These are phyloP conservation scores for Excoecaria cochinchinensis DNA, from an alignment of 345 rosid genomes.

Conservation along the genomic window DNA sequence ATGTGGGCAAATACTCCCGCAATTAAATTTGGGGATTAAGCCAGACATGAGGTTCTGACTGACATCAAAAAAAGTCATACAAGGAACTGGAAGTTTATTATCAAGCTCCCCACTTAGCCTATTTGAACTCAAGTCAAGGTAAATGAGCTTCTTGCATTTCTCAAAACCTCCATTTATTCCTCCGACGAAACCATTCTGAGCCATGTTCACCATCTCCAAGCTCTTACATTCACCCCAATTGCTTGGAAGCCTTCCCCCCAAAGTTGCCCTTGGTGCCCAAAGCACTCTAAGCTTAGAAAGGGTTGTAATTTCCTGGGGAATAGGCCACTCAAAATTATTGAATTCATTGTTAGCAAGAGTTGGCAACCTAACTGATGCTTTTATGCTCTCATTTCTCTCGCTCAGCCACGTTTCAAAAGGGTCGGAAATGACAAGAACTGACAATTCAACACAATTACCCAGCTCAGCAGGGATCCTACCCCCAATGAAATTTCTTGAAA, in stretches of 20 bases:
- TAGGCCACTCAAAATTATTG: constrained; percentile 28
- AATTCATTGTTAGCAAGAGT: constrained; percentile 11
- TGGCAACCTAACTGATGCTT: neutral
- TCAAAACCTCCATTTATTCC: constrained; percentile 23
- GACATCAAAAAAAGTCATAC: constrained; percentile 31
- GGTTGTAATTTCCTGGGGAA: constrained; percentile 27
- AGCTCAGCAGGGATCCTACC: constrained; percentile 35
- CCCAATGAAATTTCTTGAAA: constrained; percentile 29
- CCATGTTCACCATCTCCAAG: constrained; percentile 38
- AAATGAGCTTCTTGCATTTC: constrained; percentile 30
- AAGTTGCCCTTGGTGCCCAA: constrained; percentile 32
- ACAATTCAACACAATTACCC: constrained; percentile 30
- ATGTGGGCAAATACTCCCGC: constrained; percentile 16
- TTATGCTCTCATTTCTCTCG: neutral
- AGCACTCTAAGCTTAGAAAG: constrained; percentile 31
- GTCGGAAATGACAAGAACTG: constrained; percentile 35
- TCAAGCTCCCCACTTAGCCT: constrained; percentile 30
- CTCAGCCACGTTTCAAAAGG: constrained; percentile 24
- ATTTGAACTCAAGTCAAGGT: constrained; percentile 38
- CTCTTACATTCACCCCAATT: constrained; percentile 31
- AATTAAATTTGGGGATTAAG: constrained; percentile 23
- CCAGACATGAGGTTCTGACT: constrained; percentile 33
- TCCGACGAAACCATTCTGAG: constrained; percentile 31
- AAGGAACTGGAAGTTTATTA: constrained; percentile 31
- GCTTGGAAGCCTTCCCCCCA: constrained; percentile 26